Evolutionary conservation across 768 basidiomycete genomes (phyloP).

Genomic region (Hygrophorus pudorinus): DNA sequence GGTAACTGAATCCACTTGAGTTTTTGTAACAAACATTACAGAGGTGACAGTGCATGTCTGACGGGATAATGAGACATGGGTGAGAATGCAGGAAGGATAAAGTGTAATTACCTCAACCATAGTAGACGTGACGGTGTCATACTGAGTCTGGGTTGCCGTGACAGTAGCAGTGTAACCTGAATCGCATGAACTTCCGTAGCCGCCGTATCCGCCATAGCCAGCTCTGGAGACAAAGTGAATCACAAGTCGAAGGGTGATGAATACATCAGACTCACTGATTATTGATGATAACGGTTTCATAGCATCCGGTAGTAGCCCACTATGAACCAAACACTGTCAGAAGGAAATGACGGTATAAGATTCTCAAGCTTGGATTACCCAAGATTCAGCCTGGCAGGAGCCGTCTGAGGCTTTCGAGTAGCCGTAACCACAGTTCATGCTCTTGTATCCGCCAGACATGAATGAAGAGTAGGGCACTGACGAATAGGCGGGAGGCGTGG

Average conservation of each 20-base stretch:
- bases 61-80: slow-evolving; percentile 2
- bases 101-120: slow-evolving; percentile 10
- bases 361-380: slow-evolving; percentile 33
- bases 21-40: slow-evolving; percentile 19
- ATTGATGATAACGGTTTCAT: slow-evolving; percentile 51
- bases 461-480: slow-evolving; percentile 53
- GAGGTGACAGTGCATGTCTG: slow-evolving; percentile 23
- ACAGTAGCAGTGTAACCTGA: slow-evolving; percentile 20
- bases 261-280: slow-evolving; percentile 21
- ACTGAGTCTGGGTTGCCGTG: slow-evolving; percentile 22
- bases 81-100: neutral
- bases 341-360: neutral
- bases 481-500: slow-evolving; percentile 28
- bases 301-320: slow-evolving; percentile 33
- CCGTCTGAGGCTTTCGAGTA: slow-evolving; percentile 47
- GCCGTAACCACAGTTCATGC: slow-evolving; percentile 63
- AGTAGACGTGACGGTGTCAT: slow-evolving; percentile 23
- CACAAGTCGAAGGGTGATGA: neutral
- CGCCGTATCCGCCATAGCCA: slow-evolving; percentile 9
- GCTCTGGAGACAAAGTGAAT: slow-evolving; percentile 5
- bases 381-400: slow-evolving; percentile 41
- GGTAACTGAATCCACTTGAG: slow-evolving; percentile 18
- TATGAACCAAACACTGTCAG: slow-evolving; percentile 6
- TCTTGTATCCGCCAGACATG: slow-evolving; percentile 53
- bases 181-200: slow-evolving; percentile 17